Conservation (phyloP, 192 early-diverging fungal genomes). For the Coemansia sp. region DNA sequence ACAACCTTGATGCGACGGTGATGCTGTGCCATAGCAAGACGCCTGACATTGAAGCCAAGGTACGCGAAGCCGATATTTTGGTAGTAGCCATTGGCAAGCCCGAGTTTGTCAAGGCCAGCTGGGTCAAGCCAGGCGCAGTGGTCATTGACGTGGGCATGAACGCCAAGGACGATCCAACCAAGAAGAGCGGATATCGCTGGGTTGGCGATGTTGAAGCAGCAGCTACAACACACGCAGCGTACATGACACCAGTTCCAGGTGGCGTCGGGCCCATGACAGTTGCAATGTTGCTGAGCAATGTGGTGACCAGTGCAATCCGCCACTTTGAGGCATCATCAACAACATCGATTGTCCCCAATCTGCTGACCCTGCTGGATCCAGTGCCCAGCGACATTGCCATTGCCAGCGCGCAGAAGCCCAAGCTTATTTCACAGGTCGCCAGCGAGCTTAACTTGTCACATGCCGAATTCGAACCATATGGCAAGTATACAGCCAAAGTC, state of each 20-base stretch:
- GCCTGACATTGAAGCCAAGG: constrained; percentile 69
- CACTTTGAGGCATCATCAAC: constrained; percentile 59
- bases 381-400: constrained; percentile 97
- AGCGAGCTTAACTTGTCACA: constrained; percentile 79
- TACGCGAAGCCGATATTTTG: constrained; percentile 84
- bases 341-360: constrained; percentile 59
- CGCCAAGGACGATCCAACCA: constrained; percentile 77
- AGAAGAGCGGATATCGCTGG: constrained; percentile 86
- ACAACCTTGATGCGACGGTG: constrained; percentile 82
- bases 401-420: constrained; percentile 85
- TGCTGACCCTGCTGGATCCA: constrained; percentile 67
- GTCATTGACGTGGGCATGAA: constrained; percentile 99
- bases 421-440: constrained; percentile 74
- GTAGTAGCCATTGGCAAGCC: constrained; percentile 85
- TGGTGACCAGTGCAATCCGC: constrained; percentile 72
- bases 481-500: constrained; percentile 88
- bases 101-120: constrained; percentile 83
- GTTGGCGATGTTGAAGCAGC: constrained; percentile 91
- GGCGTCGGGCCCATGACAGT: constrained; percentile 99
- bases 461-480: constrained; percentile 86
- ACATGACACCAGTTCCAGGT: constrained; percentile 95
- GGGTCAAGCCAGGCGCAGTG: constrained; percentile 90
- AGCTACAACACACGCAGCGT: constrained; percentile 68
- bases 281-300: constrained; percentile 95
- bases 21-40: constrained; percentile 93